A percentile compares a stretch with the other conserved stretches of the same genome.
Evolutionary conservation across 345 rosid genomes (phyloP).

Genomic region (Populus pruinosa): DNA sequence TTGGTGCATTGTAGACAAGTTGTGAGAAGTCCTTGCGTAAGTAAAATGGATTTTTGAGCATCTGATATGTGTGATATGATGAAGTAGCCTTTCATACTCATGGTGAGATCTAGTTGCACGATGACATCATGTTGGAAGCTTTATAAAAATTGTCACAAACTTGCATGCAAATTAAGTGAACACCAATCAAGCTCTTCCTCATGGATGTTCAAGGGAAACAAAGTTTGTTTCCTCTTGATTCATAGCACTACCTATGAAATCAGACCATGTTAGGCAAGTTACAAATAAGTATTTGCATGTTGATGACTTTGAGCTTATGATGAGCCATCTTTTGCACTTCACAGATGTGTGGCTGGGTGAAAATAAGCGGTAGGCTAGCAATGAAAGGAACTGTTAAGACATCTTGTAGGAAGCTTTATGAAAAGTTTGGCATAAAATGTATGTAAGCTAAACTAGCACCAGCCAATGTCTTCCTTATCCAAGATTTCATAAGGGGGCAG

Average conservation of each 20-base stretch:
- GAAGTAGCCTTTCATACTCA: too few species aligned
- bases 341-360: neutral
- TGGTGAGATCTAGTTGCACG: too few species aligned
- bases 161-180: too few species aligned
- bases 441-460: neutral
- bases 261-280: neutral
- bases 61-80: neutral
- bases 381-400: neutral
- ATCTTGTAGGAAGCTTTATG: neutral
- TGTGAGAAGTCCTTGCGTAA: neutral
- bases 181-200: too few species aligned
- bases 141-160: too few species aligned
- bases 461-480: neutral
- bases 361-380: neutral
- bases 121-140: too few species aligned
- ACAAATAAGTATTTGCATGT: neutral
- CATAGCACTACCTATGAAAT: too few species aligned
- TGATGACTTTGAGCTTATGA: neutral
- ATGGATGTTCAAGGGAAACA: too few species aligned
- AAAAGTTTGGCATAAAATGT: neutral
- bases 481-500: too few species aligned
- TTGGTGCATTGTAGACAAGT: neutral
- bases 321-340: neutral
- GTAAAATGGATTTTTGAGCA: neutral
- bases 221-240: too few species aligned